Evolutionary conservation across 2,329 filamentous ascomycete species (phyloP), one percentile per base, ranked within the genome.

Genomic region (Aspergillus thermomutatus): DNA sequence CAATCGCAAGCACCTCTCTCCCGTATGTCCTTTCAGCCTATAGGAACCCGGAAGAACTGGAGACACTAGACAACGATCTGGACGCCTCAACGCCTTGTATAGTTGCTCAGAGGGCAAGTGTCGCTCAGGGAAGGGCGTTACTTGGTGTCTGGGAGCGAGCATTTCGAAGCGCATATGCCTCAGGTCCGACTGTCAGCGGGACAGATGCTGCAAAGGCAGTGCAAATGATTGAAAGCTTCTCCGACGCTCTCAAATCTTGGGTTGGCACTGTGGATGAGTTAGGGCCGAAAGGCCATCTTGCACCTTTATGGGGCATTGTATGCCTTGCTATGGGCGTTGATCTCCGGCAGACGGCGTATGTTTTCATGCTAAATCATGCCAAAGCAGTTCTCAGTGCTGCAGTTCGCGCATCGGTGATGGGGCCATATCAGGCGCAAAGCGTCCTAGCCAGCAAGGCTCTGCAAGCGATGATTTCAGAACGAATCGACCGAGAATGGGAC

Each of bases 301-400:
- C 85, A 1, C 84, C 85, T 1, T 69, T 88, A 0, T 88, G 84
- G 78, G 85, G 84, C 3, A 75, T 80, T 2, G 75, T 86, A 4
- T 82, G 80, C 31, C 70, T 72, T 5, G 80, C 82, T 4, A 78
- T 87, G 56, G 76, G 75, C 0, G 71, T 88, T 17, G 74, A 79
- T 23, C 67, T 80, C 9, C 75, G 77, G 27, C 80, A 85, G 47
- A 73, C 83, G 2, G 80, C 81, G 0, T 87, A 88, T 67, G 69
- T 87, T 1, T 87, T 87, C 65, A 75, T 88, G 55, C 77, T 87
- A 55, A 85, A 85, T 56, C 85, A 88, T 69, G 83, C 83, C 4
- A 84, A 86, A 63, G 83, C 85, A 0, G 77, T 88, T 4, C 73
- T 87, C 14, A 85, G 82, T 61, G 85, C 85, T 3, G 85, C 81